Evolutionary conservation across 257 asterid genomes (phyloP).

Genomic region (Scutellaria baicalensis): DNA sequence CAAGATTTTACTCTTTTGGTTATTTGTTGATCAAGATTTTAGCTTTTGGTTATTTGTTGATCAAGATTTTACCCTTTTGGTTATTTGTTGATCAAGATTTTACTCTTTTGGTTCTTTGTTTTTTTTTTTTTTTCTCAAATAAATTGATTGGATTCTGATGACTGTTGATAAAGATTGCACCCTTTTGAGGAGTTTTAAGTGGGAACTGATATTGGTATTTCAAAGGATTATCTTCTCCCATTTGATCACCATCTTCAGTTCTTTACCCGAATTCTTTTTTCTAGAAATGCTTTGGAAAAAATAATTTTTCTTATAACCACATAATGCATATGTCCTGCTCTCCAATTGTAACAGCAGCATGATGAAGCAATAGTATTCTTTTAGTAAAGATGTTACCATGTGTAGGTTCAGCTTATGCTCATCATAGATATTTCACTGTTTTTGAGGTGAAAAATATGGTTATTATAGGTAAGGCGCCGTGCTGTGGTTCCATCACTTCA

Average conservation of each 20-base stretch:
- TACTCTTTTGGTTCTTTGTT: neutral
- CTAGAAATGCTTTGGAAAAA: neutral
- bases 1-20: neutral
- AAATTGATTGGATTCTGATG: neutral
- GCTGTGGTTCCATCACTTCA: constrained; percentile 99
- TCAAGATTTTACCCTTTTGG: neutral
- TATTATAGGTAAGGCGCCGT: constrained; percentile 86
- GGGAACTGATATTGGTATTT: no score
- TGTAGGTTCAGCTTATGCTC: neutral
- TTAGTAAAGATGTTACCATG: neutral
- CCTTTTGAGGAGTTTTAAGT: no score
- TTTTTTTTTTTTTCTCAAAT: neutral
- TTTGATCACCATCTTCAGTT: neutral
- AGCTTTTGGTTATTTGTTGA: no score
- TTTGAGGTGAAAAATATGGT: constrained; percentile 23
- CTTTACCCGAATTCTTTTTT: neutral
- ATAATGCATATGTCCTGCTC: neutral
- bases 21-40: no score
- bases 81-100: neutral
- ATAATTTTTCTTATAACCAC: neutral
- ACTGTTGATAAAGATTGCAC: neutral
- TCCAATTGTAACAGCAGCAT: neutral
- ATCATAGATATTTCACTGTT: constrained; percentile 11
- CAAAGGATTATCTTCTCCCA: neutral
- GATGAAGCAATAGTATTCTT: neutral